phyloP scores from a whole-genome alignment of 2,329 filamentous ascomycete genomes.

The Xylariaceae sp. region DNA sequence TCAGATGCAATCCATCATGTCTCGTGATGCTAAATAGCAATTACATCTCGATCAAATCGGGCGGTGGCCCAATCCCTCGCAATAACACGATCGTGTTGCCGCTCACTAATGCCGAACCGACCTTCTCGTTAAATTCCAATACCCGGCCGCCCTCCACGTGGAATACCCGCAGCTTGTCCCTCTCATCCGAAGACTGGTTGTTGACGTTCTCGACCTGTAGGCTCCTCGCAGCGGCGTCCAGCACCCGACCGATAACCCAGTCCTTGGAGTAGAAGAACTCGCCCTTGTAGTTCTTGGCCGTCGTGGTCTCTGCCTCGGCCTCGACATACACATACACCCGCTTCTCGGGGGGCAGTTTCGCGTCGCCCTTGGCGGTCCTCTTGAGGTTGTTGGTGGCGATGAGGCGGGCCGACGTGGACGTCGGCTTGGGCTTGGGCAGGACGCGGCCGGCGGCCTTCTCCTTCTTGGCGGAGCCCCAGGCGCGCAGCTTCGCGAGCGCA shows the following conservation, averaged over 20 bases:
- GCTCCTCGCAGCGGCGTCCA: constrained; percentile 76
- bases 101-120: constrained; percentile 71
- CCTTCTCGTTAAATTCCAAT: constrained; percentile 84
- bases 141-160: constrained; percentile 89
- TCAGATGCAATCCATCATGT: constrained; percentile 20
- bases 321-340: constrained; percentile 90
- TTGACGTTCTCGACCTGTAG: constrained; percentile 84
- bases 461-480: constrained; percentile 79
- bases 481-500: constrained; percentile 75
- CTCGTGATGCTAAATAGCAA: constrained; percentile 3
- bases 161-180: constrained; percentile 82
- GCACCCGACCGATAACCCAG: constrained; percentile 84
- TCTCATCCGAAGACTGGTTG: constrained; percentile 74
- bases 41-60: constrained; percentile 67
- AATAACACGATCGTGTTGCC: constrained; percentile 91
- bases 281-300: constrained; percentile 78
- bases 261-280: constrained; percentile 80
- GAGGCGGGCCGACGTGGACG: constrained; percentile 64
- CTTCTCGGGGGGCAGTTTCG: constrained; percentile 77
- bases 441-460: constrained; percentile 61
- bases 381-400: constrained; percentile 78
- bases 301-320: constrained; percentile 83
- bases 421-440: constrained; percentile 65
- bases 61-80: constrained; percentile 79
- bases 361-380: constrained; percentile 86